Evolutionary conservation across 2,329 filamentous ascomycete genomes (phyloP), one percentile per base, ranked within the genome.

Genomic region (Calycina marina): DNA sequence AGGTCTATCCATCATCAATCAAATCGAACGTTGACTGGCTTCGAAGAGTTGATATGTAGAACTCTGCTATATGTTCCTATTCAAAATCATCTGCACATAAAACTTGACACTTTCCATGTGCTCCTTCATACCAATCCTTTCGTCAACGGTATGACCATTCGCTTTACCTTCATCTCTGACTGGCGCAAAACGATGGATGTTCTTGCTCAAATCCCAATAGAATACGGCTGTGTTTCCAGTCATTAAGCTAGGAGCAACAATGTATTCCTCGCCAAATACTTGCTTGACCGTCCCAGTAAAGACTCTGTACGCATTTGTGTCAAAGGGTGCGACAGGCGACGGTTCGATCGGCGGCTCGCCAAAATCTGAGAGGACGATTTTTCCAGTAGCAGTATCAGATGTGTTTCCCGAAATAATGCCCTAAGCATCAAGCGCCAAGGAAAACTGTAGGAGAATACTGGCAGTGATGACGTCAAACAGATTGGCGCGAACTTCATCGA

Each of bases 401-500:
- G 37, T 38, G 16, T 51, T 44, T 25, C 35, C 37, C 2, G 43
- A 32, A 4, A 55, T 46, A 13, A 54, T 47, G n/a, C 53, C 56
- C 39, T 61, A 55, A 38, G 68, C 68, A 3, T 59, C 56, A 27
- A 61, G 52, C 2, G 43, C 35, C 13, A 46, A 16, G 9, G 39
- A 22, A 25, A 41, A 44, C 10, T 39, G 36, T 1, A 52, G 54
- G 12, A 71, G 47, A 15, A 63, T 60, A 40, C 65, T 61, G 22
- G 61, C 60, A 36, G 62, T 52, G 0, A 62, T 59, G 24, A 69
- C 55, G 2, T 61, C 59, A 4, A 62, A 40, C 5, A 69, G 54
- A 18, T 65, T 64, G 11, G 24, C 13, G 4, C 32, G 31, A 18
- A 47, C 28, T 6, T 41, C 41, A 3, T 24, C 25, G 11, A 32